Conservation (phyloP, 345 rosid genomes). For the Arabidopsis thaliana region TAIR10.1 NC_003076.8:19859501-19860000, state of each 20-base stretch:
- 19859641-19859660: slow-evolving; percentile 33
- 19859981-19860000: no score
- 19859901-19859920: no score
- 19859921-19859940: no score
- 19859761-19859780: background rate
- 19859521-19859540: slow-evolving; percentile 7
- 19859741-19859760: background rate
- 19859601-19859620: slow-evolving; percentile 33
- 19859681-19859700: slow-evolving; percentile 20
- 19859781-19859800: slow-evolving; percentile 21
- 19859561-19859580: slow-evolving; percentile 27
- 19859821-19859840: no score
- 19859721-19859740: background rate
- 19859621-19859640: slow-evolving; percentile 26
- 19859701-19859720: slow-evolving; percentile 20
- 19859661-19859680: slow-evolving; percentile 6
- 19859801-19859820: no score
- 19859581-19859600: background rate
- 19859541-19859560: slow-evolving; percentile 27
- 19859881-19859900: no score
- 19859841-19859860: no score
- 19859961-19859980: no score
- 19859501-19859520: background rate
- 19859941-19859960: no score
- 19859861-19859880: no score